Percentiles rank a stretch among this genome's conserved stretches.
Evolutionary conservation across 139 green algal species (phyloP).

Genomic region (Chlorella sorokiniana): DNA sequence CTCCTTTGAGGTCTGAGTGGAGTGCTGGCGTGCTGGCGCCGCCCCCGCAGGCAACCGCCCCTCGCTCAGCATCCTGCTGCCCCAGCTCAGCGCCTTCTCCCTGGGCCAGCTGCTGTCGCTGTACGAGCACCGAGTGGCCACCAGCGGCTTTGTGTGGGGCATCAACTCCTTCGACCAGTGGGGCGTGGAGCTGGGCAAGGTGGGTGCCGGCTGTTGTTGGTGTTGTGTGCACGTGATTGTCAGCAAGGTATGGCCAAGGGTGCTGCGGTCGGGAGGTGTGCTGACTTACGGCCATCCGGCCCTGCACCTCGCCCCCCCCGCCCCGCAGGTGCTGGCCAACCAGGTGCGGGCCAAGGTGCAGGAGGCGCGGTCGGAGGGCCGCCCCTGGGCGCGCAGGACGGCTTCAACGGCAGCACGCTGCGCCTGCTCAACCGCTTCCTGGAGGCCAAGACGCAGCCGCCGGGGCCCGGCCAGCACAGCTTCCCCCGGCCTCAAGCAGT

Average conservation of each 20-base stretch:
- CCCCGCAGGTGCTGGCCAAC: constrained; percentile 44
- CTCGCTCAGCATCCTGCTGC: constrained; percentile 90
- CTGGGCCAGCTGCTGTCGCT: constrained; percentile 95
- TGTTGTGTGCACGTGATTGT: neutral
- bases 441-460: constrained; percentile 5
- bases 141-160: constrained; percentile 97
- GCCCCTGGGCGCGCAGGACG: constrained; percentile 29
- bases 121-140: constrained; percentile 97
- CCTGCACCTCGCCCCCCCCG: no score
- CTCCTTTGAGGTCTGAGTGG: no score
- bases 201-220: constrained; percentile 36
- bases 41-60: constrained; percentile 86
- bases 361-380: constrained; percentile 1
- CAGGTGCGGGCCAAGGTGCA: constrained; percentile 59
- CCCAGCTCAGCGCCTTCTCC: constrained; percentile 88
- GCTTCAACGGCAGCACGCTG: constrained; percentile 92
- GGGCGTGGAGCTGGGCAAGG: constrained; percentile 99
- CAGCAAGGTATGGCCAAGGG: neutral
- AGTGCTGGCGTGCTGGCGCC: neutral
- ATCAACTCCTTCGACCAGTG: constrained; percentile 99
- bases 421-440: constrained; percentile 91
- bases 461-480: neutral
- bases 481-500: constrained; percentile 29
- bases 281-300: no score
- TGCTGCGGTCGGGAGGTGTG: no score